Conservation (phyloP, 2,329 filamentous ascomycete genomes). For the Pyricularia sp. region DNA sequence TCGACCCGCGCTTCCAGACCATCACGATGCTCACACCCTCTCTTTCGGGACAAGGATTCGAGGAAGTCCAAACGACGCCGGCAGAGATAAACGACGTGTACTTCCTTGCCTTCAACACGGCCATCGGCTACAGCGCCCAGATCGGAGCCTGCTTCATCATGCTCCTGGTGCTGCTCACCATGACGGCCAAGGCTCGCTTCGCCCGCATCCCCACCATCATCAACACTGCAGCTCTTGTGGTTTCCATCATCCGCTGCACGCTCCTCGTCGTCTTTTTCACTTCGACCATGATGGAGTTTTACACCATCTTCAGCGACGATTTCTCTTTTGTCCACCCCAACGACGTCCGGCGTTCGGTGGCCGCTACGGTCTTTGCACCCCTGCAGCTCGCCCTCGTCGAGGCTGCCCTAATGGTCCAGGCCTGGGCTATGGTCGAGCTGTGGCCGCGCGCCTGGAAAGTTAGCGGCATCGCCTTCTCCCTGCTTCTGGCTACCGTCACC, state of each 20-base stretch:
- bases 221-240: conserved; percentile 50
- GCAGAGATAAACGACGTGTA: conserved; percentile 7
- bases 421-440: conserved; percentile 40
- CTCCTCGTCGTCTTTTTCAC: conserved; percentile 51
- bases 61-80: conserved; percentile 8
- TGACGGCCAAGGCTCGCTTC: conserved; percentile 59
- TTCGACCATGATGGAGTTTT: conserved; percentile 51
- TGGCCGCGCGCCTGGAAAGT: conserved; percentile 30
- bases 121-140: conserved; percentile 14
- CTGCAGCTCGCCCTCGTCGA: conserved; percentile 36
- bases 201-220: conserved; percentile 54
- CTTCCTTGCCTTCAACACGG: not conserved
- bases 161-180: conserved; percentile 53
- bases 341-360: conserved; percentile 27
- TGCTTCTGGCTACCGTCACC: conserved; percentile 13
- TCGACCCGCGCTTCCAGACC: not conserved
- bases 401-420: conserved; percentile 39
- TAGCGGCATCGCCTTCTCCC: conserved; percentile 19
- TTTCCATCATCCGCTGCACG: conserved; percentile 50
- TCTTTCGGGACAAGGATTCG: not conserved
- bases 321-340: conserved; percentile 31
- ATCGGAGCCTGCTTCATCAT: conserved; percentile 41
- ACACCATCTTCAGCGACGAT: conserved; percentile 48
- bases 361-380: conserved; percentile 30
- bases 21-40: not conserved